phyloP scores from a whole-genome alignment of 352 stramenopile species.

The Globisporangium camurandrum region DNA sequence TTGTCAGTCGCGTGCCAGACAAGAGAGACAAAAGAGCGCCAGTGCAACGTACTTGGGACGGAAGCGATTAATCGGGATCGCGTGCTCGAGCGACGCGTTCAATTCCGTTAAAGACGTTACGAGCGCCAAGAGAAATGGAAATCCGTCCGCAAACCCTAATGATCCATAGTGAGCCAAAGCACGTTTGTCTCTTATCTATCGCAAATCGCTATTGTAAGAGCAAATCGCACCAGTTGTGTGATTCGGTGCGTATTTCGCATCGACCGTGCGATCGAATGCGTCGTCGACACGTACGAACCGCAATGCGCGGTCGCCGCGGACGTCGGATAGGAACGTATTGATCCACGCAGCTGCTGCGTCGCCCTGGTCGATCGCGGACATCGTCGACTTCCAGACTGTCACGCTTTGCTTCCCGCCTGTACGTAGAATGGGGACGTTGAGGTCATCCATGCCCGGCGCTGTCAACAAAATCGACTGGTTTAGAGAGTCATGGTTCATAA shows the following conservation, averaged over 20 bases:
- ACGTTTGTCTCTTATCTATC: too few species aligned
- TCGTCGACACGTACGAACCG: slow-evolving; percentile 58
- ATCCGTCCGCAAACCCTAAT: slow-evolving; percentile 67
- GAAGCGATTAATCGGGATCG: slow-evolving; percentile 76
- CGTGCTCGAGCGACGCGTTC: slow-evolving; percentile 40
- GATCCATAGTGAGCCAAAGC: not conserved
- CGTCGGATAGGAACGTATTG: slow-evolving; percentile 36
- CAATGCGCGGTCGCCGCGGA: slow-evolving; percentile 24
- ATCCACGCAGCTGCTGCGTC: slow-evolving; percentile 55
- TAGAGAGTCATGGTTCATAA: not conserved
- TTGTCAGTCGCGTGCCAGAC: too few species aligned
- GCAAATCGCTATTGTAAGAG: too few species aligned
- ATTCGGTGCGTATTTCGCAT: slow-evolving; percentile 51
- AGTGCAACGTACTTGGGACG: slow-evolving; percentile 56
- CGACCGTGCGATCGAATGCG: slow-evolving; percentile 40
- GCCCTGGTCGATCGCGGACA: slow-evolving; percentile 57
- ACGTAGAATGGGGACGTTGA: slow-evolving; percentile 45
- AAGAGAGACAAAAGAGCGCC: too few species aligned
- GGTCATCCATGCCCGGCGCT: slow-evolving; percentile 45
- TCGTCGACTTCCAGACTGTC: slow-evolving; percentile 49
- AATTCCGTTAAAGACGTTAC: slow-evolving; percentile 54
- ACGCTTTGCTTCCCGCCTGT: slow-evolving; percentile 26
- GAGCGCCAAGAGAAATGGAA: slow-evolving; percentile 60
- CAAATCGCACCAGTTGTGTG: slow-evolving; percentile 33
- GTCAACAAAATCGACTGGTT: slow-evolving; percentile 43